Evolutionary conservation across 2,329 filamentous ascomycete genomes (phyloP), one percentile per base, ranked within the genome.

Genomic region (Beauveria sp.): DNA sequence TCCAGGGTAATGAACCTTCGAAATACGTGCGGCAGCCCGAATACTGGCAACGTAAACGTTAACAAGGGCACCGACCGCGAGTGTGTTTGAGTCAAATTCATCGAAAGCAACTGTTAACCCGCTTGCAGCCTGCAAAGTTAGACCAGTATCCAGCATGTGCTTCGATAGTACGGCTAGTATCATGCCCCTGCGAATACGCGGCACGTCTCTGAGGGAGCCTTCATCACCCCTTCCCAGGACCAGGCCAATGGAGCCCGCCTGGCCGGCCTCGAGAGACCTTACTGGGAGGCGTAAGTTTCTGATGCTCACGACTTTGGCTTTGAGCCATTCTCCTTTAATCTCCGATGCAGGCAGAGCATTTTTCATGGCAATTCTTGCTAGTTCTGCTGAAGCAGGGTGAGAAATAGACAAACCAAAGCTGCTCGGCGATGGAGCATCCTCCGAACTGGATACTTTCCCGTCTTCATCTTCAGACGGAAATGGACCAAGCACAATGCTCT

Each of bases 31-130:
- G 0, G 89, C 86, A 1, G 92, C 89, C 9, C 93, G 84, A 16
- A 98, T 87, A 70, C 92, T 97, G 20, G 91, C 91, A 46, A 93
- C 85, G 69, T 97, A 98, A 1, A 93, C 84, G 34, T 96, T 92
- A 5, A 93, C 87, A 40, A 88, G 79, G 46, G 83, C 87, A 1
- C 90, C 89, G 1, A 86, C 76, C 0, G 83, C 80, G 7, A 97
- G 78, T 1, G 83, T 78, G 26, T 82, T 83, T 0, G 88, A 83
- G 54, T 88, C 84, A 0, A 79, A 73, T 5, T 88, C 82, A 1
- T 82, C 77, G 69, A 97, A 96, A 1, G 82, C 80, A 0, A 91
- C 92, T 1, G 85, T 86, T 66, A 92, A 83, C 0, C 87, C 87
- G 31, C 83, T 88, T 18, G 87, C 85, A 51, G 87, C 82, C 66